Percentiles rank a stretch among this genome's conserved stretches.
phyloP scores from a whole-genome alignment of 2,329 filamentous ascomycete species.

The Intubia oerlemansii region DNA sequence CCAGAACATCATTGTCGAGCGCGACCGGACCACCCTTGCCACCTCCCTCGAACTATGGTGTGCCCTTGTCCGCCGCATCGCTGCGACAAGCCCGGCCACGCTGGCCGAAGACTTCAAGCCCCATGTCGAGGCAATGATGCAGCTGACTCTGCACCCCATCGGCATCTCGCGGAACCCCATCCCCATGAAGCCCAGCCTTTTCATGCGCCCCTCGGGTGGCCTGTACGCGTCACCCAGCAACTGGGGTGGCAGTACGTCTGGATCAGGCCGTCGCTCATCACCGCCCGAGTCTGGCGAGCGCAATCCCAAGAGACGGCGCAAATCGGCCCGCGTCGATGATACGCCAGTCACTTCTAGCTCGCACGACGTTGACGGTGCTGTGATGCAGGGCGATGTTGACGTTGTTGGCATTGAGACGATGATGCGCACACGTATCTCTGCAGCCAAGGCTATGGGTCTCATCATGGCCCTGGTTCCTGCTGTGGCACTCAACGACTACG shows the following conservation, averaged over 20 bases:
- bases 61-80: slow-evolving; percentile 49
- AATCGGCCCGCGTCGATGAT: slow-evolving; percentile 66
- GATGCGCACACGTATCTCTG: slow-evolving; percentile 72
- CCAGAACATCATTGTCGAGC: slow-evolving; percentile 86
- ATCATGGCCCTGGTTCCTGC: slow-evolving; percentile 61
- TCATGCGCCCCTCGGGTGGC: slow-evolving; percentile 83
- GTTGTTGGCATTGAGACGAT: slow-evolving; percentile 77
- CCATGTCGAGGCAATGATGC: slow-evolving; percentile 63
- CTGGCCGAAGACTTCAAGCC: slow-evolving; percentile 52
- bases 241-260: too few species aligned
- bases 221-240: slow-evolving; percentile 40
- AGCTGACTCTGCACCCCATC: slow-evolving; percentile 73
- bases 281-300: slow-evolving; percentile 27
- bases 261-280: slow-evolving; percentile 8
- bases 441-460: slow-evolving; percentile 68
- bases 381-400: slow-evolving; percentile 94
- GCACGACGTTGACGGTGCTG: slow-evolving; percentile 93
- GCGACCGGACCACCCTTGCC: slow-evolving; percentile 62
- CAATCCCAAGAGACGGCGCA: slow-evolving; percentile 55
- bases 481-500: slow-evolving; percentile 35
- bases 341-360: slow-evolving; percentile 38
- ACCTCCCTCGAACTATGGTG: slow-evolving; percentile 77
- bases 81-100: slow-evolving; percentile 32
- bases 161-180: slow-evolving; percentile 80
- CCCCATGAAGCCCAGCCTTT: slow-evolving; percentile 73